These are phyloP conservation scores for Cutaneotrichosporon arboriforme DNA, from an alignment of 1,284 basidiomycete genomes.

Conservation along the genomic window DNA sequence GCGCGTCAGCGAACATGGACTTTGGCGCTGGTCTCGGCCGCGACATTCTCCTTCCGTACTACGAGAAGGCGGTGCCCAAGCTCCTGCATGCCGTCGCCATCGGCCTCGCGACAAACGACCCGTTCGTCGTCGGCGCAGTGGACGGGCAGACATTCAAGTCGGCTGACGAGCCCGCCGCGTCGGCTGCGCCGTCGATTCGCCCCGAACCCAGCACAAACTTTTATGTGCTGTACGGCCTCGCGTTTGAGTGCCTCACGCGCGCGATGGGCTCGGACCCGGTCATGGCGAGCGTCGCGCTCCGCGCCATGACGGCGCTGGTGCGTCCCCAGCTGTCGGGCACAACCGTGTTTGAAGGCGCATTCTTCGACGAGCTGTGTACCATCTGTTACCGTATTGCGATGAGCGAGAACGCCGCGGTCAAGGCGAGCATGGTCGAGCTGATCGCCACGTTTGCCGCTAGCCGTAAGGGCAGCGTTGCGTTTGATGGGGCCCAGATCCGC, in stretches of 20 bases:
- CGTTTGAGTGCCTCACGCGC: constrained; percentile 79
- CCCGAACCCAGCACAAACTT: constrained; percentile 77
- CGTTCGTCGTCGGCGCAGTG: constrained; percentile 69
- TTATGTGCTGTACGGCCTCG: constrained; percentile 83
- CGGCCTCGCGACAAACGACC: constrained; percentile 67
- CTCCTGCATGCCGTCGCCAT: constrained; percentile 83
- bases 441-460: constrained; percentile 61
- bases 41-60: constrained; percentile 90
- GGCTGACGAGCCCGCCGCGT: constrained; percentile 17
- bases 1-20: constrained; percentile 67
- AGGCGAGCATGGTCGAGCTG: constrained; percentile 69
- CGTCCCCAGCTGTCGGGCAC: constrained; percentile 72
- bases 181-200: constrained; percentile 36
- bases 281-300: constrained; percentile 60
- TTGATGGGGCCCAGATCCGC: constrained; percentile 36
- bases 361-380: constrained; percentile 86
- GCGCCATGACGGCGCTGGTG: constrained; percentile 72
- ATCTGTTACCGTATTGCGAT: constrained; percentile 85
- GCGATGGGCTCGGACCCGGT: constrained; percentile 55
- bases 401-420: constrained; percentile 70
- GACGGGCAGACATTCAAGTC: constrained; percentile 59
- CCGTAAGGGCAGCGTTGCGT: constrained; percentile 23
- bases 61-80: constrained; percentile 72
- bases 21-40: constrained; percentile 77
- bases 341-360: constrained; percentile 67